Conservation (phyloP, 805 yeast species). For the Cyberlindnera maclurae region DNA sequence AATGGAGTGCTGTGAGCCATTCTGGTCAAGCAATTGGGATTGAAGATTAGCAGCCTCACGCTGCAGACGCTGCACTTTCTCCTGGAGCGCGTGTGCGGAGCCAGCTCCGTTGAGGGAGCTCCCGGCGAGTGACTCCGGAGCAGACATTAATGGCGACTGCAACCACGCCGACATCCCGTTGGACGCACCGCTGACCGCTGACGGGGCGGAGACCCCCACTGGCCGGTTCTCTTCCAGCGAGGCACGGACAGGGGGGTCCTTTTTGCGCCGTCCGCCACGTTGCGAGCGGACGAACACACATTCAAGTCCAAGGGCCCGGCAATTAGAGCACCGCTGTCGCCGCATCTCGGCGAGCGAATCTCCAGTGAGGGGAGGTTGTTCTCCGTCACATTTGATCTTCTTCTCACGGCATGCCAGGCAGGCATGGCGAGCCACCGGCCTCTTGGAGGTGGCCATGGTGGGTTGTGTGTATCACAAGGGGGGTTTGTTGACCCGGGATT, state of each 20-base stretch:
- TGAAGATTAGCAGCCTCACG: constrained; percentile 19
- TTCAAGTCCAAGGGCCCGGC: constrained; percentile 35
- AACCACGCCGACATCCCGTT: not conserved
- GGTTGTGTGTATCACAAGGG: too few species aligned
- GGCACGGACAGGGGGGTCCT: constrained; percentile 1
- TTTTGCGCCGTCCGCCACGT: constrained; percentile 48
- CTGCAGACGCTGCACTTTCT: constrained; percentile 18
- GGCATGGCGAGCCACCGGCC: constrained; percentile 54
- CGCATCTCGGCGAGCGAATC: constrained; percentile 21
- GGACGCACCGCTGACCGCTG: not conserved
- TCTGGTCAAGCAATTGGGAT: constrained; percentile 8
- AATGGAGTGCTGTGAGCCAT: not conserved
- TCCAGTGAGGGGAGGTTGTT: constrained; percentile 26
- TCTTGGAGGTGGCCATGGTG: constrained; percentile 14
- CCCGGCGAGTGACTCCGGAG: not conserved
- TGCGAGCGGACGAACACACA: constrained; percentile 52
- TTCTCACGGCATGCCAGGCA: constrained; percentile 59
- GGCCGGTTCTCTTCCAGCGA: not conserved
- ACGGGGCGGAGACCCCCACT: not conserved
- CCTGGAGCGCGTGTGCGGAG: constrained; percentile 10
- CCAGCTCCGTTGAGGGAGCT: constrained; percentile 2
- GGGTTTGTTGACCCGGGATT: too few species aligned
- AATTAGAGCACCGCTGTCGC: constrained; percentile 38
- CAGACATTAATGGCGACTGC: constrained; percentile 6
- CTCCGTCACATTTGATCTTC: constrained; percentile 64